These are phyloP conservation scores for Mortierella sp. DNA, from an alignment of 371 early-diverging fungal species.

Conservation along the genomic window DNA sequence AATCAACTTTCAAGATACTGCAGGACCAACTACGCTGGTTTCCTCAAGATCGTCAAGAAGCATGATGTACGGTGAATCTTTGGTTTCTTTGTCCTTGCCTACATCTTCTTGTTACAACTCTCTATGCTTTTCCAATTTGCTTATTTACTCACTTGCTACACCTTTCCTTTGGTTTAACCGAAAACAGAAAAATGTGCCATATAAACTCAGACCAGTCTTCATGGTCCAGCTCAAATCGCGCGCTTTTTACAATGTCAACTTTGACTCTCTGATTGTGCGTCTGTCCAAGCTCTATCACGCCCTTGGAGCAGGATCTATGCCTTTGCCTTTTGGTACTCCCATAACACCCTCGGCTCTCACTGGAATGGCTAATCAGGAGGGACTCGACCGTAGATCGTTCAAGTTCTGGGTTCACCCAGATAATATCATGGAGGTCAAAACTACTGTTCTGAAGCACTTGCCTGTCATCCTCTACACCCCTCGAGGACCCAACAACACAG, in stretches of 20 bases:
- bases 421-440: constrained; percentile 97
- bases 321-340: constrained; percentile 49
- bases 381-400: constrained; percentile 87
- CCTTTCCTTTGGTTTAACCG: too few relatives aligned
- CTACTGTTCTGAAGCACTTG: constrained; percentile 93
- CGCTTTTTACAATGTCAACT: constrained; percentile 93
- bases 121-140: not conserved
- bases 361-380: constrained; percentile 34
- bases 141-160: not conserved
- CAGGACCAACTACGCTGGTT: constrained; percentile 96
- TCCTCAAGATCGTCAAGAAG: constrained; percentile 97
- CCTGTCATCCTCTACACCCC: constrained; percentile 95
- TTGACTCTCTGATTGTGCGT: constrained; percentile 91
- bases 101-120: not conserved
- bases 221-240: constrained; percentile 87
- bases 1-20: constrained; percentile 95
- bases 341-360: constrained; percentile 53
- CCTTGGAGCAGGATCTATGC: constrained; percentile 67
- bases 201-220: constrained; percentile 89
- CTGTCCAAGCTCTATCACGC: constrained; percentile 93
- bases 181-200: constrained; percentile 70
- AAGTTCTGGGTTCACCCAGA: constrained; percentile 99
- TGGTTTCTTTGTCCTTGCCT: too few relatives aligned
- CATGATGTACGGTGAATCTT: constrained; percentile 80
- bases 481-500: constrained; percentile 47